phyloP scores from a whole-genome alignment of 495 filamentous ascomycete genomes.

The Aspergillus hancockii region DNA sequence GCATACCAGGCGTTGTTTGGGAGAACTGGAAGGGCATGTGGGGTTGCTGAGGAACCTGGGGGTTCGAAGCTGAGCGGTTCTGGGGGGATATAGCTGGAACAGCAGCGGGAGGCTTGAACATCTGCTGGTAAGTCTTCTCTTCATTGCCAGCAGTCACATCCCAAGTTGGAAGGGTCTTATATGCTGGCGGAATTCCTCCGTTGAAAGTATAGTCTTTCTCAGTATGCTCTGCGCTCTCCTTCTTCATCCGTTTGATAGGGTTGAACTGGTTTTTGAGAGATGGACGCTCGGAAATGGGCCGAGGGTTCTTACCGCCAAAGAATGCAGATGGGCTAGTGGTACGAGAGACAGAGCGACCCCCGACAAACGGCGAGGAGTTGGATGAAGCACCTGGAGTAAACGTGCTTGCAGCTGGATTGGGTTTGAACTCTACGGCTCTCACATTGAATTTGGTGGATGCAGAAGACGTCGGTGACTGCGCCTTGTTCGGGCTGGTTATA shows the following conservation, averaged over 20 bases:
- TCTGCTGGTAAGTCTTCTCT: constrained; percentile 69
- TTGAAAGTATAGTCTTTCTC: constrained; percentile 57
- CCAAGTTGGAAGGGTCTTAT: constrained; percentile 81
- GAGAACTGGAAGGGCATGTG: constrained; percentile 70
- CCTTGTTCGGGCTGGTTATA: constrained; percentile 45
- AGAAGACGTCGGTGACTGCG: constrained; percentile 52
- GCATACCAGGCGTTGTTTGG: constrained; percentile 45
- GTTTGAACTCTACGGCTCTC: constrained; percentile 79
- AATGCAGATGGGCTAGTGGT: constrained; percentile 50
- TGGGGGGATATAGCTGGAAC: constrained; percentile 64
- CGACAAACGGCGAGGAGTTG: constrained; percentile 60
- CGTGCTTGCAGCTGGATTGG: constrained; percentile 71
- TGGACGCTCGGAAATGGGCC: constrained; percentile 51
- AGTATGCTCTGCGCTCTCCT: constrained; percentile 50
- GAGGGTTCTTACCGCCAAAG: constrained; percentile 63
- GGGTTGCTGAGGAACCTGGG: constrained; percentile 71
- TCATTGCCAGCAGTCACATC: constrained; percentile 61
- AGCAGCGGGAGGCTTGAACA: constrained; percentile 67
- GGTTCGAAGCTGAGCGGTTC: constrained; percentile 58
- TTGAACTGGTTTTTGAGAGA: constrained; percentile 71
- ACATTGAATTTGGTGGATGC: constrained; percentile 75
- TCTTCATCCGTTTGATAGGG: constrained; percentile 71
- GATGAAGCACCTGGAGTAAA: constrained; percentile 71
- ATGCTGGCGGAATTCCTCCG: constrained; percentile 74
- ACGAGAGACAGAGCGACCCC: constrained; percentile 53